phyloP scores from a whole-genome alignment of 139 green algal species.

The Chlamydomonas sp. region DNA sequence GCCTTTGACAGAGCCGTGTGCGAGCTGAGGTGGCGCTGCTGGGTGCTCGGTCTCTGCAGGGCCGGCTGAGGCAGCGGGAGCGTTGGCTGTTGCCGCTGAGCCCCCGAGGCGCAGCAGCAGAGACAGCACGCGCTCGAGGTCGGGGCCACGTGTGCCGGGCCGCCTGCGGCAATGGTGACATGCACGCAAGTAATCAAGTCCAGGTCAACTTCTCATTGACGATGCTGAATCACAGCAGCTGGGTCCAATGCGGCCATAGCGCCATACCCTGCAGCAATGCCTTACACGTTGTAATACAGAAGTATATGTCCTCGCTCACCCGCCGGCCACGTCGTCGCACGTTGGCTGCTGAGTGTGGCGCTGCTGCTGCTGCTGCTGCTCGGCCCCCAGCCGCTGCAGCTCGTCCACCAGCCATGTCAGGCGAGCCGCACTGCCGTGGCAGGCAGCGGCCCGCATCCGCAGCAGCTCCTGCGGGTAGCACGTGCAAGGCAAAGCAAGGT shows the following conservation, averaged over 20 bases:
- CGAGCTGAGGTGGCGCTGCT: no score
- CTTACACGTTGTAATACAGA: no score
- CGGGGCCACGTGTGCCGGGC: not conserved
- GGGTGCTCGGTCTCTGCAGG: no score
- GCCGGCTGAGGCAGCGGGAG: not conserved
- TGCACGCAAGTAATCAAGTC: not conserved
- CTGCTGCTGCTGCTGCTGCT: not conserved
- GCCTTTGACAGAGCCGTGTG: not conserved
- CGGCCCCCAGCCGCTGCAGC: not conserved
- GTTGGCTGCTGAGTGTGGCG: no score
- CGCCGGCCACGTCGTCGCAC: no score
- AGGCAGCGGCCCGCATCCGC: not conserved
- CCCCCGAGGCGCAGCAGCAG: conserved; percentile 11
- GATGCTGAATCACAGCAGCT: not conserved
- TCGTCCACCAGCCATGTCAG: conserved; percentile 13
- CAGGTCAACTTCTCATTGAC: no score
- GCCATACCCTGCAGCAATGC: no score
- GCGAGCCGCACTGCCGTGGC: not conserved
- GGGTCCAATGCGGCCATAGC: not conserved
- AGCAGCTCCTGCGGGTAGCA: conserved; percentile 18
- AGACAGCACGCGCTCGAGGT: not conserved
- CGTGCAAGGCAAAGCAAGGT: not conserved
- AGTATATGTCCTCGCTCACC: no score
- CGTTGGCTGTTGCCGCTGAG: not conserved
- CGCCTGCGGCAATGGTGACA: not conserved